Evolutionary conservation across 768 basidiomycete genomes (phyloP), one percentile per base, ranked within the genome.

Genomic region (Phaeolepiota aurea): DNA sequence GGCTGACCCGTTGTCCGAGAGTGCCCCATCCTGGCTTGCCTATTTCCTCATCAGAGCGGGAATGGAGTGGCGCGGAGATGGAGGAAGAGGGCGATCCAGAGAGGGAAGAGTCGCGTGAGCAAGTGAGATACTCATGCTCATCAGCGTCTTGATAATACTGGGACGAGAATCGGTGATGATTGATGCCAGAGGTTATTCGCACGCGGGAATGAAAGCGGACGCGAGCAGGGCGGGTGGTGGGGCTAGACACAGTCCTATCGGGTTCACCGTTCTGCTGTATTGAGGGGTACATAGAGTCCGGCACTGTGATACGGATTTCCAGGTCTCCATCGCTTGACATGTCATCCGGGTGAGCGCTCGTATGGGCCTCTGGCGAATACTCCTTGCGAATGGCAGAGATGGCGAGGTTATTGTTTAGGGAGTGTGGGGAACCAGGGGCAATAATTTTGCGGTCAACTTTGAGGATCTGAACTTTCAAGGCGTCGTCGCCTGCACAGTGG

Each of bases 191-290:
- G 2, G 82, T 75, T 46, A 87, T 87, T 49, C 86, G 79, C 21
- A 87, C 85, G 31, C 85, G 75, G 40, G 83, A 79, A 42, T 76
- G 74, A 56, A 87, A 87, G 40, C 73, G 81, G 2, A 87, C 79
- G 21, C 59, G 63, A 40, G 21, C 16, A 28, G 25, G n/a, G 7
- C 25, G 25, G n/a, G 25, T 28, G 25, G 25, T 28, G 25, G 25
- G 25, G 25, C 25, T 28, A 28, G 7, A 7, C n/a, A 7, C 7
- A 7, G 25, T 28, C 7, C 7, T 7, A n/a, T 7, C n/a, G 25
- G n/a, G 25, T 28, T 28, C 25, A n/a, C n/a, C n/a, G n/a, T n/a
- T n/a, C n/a, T n/a, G n/a, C n/a, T n/a, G n/a, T n/a, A n/a, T n/a
- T n/a, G n/a, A n/a, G n/a, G n/a, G n/a, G n/a, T n/a, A n/a, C n/a